Evolutionary conservation across 208 protist genomes (phyloP).

Genomic region (Acanthamoeba lenticulata): DNA sequence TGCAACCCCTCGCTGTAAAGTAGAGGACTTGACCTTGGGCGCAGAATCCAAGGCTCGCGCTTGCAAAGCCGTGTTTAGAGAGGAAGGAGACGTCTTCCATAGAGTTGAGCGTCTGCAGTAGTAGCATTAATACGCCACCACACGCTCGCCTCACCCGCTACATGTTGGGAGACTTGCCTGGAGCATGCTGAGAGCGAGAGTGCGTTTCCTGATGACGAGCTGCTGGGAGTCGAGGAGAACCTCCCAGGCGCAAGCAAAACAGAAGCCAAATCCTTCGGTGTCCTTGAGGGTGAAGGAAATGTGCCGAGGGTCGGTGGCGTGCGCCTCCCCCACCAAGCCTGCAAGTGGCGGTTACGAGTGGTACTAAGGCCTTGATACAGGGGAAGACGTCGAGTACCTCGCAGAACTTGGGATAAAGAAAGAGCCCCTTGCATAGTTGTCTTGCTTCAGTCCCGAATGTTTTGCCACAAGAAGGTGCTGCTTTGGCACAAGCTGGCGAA

Average conservation of each 20-base stretch:
- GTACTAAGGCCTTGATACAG: too few relatives aligned
- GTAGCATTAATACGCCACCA: not conserved
- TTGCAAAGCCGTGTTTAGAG: not conserved
- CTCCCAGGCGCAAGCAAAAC: constrained; percentile 3
- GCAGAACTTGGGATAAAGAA: too few relatives aligned
- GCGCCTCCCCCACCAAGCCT: not conserved
- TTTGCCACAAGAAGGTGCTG: too few relatives aligned
- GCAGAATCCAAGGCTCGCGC: not conserved
- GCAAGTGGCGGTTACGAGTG: too few relatives aligned
- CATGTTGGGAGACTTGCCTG: not conserved
- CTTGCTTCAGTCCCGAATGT: too few relatives aligned
- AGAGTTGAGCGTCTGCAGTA: not conserved
- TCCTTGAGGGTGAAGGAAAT: not conserved
- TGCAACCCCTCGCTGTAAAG: not conserved
- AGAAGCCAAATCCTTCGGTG: not conserved
- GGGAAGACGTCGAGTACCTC: too few relatives aligned
- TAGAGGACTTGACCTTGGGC: not conserved
- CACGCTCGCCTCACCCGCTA: not conserved
- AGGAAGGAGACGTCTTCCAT: not conserved
- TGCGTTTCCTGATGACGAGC: not conserved
- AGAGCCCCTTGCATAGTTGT: too few relatives aligned
- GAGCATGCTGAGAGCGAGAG: not conserved
- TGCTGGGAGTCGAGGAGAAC: not conserved
- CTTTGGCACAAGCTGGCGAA: too few relatives aligned
- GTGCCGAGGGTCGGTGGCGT: not conserved